A percentile compares a stretch with the other conserved stretches of the same genome.
phyloP scores from a whole-genome alignment of 1,284 basidiomycete species.

The Microbotryomycetes sp. region DNA sequence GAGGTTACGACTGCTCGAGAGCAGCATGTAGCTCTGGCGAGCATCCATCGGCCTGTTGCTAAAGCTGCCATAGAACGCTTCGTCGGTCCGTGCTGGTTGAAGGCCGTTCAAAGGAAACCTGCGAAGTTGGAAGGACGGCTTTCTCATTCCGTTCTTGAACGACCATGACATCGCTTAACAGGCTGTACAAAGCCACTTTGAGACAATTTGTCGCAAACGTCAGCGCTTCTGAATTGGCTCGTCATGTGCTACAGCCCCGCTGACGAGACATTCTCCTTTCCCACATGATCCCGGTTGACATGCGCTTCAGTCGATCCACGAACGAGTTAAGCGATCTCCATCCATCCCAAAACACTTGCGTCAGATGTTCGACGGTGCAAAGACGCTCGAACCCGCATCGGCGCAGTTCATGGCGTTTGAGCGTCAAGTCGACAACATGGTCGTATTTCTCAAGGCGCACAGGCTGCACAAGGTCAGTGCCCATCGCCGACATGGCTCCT shows the following conservation, averaged over 20 bases:
- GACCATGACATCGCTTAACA: conserved; percentile 10
- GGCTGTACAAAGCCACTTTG: conserved; percentile 22
- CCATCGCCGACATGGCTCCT: too few species aligned
- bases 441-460: conserved; percentile 23
- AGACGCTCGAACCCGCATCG: conserved; percentile 1
- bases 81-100: neutral
- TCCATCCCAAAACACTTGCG: conserved; percentile 20
- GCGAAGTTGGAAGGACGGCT: too few species aligned
- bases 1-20: neutral
- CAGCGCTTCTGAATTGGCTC: too few species aligned
- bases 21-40: neutral
- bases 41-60: neutral
- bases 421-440: conserved; percentile 23
- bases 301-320: conserved; percentile 21
- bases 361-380: conserved; percentile 16
- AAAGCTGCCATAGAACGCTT: neutral
- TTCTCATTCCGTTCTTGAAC: neutral
- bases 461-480: conserved; percentile 26
- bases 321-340: conserved; percentile 14
- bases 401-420: conserved; percentile 4
- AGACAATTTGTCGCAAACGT: conserved; percentile 29
- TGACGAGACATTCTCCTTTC: neutral
- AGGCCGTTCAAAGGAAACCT: too few species aligned
- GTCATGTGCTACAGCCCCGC: neutral
- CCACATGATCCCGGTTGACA: neutral